A percentile compares a stretch with the other conserved stretches of the same genome.
Conservation (phyloP, 2,329 filamentous ascomycete genomes). For the Hypoxylon sp. region DNA sequence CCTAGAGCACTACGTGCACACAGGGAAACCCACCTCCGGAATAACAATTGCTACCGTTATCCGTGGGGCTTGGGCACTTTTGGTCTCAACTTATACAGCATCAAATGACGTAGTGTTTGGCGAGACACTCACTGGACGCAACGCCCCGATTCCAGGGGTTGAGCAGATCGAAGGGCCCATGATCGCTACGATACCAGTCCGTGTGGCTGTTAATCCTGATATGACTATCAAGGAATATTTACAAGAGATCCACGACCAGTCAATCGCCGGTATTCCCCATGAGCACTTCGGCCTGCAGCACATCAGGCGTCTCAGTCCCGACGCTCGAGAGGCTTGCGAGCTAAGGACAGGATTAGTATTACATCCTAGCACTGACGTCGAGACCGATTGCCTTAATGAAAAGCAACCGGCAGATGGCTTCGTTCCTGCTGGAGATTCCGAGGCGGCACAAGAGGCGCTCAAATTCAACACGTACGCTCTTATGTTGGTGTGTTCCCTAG, state of each 20-base stretch:
- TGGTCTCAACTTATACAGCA: slow-evolving; percentile 67
- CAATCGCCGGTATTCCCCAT: slow-evolving; percentile 71
- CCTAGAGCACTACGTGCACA: slow-evolving; percentile 66
- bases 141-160: slow-evolving; percentile 62
- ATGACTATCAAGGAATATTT: slow-evolving; percentile 66
- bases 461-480: slow-evolving; percentile 73
- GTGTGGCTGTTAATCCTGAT: slow-evolving; percentile 62
- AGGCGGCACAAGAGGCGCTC: slow-evolving; percentile 72
- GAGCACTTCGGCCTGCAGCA: slow-evolving; percentile 75
- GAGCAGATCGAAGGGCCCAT: slow-evolving; percentile 72
- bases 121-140: slow-evolving; percentile 71
- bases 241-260: slow-evolving; percentile 69
- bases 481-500: slow-evolving; percentile 75
- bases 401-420: slow-evolving; percentile 65
- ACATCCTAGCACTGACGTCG: slow-evolving; percentile 60
- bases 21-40: slow-evolving; percentile 54
- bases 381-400: slow-evolving; percentile 48
- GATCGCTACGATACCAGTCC: slow-evolving; percentile 72
- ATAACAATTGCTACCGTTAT: slow-evolving; percentile 70
- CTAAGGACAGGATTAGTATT: slow-evolving; percentile 69
- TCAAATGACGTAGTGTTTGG: slow-evolving; percentile 70
- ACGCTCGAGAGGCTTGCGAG: slow-evolving; percentile 69
- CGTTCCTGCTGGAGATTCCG: slow-evolving; percentile 68
- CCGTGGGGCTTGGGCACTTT: slow-evolving; percentile 71
- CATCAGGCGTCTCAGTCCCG: slow-evolving; percentile 69